Conservation (phyloP, 441 rosid species). For the Melastoma candidum region DNA sequence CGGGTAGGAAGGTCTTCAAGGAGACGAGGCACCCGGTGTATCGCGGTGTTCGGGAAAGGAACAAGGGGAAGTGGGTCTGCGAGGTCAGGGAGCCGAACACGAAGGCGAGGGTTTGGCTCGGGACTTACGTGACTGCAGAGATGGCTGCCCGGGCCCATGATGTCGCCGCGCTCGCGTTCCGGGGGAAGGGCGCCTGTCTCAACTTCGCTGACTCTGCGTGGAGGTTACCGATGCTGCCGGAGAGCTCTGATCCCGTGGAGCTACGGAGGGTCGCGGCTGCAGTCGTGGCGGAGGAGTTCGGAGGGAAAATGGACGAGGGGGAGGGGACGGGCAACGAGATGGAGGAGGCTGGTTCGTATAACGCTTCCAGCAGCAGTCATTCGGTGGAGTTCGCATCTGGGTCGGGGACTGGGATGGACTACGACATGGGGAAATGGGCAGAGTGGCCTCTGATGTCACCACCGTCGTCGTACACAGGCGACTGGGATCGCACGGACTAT, state of each 20-base stretch:
- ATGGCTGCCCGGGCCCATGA: conserved; percentile 17
- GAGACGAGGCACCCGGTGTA: conserved; percentile 13
- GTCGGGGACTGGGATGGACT: too few species aligned
- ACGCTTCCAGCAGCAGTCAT: too few species aligned
- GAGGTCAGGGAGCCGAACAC: conserved; percentile 8
- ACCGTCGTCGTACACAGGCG: too few species aligned
- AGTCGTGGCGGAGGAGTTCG: conserved; percentile 7
- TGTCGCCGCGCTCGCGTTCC: conserved; percentile 10
- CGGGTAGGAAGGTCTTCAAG: conserved; percentile 14
- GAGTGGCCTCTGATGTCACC: too few species aligned
- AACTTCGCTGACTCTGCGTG: conserved; percentile 14
- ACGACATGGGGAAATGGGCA: too few species aligned
- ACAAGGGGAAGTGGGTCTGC: conserved; percentile 13
- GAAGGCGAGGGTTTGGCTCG: conserved; percentile 13
- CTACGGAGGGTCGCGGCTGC: conserved; percentile 4
- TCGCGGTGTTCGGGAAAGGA: conserved; percentile 7
- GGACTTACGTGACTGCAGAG: conserved; percentile 7
- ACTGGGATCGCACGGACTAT: too few species aligned
- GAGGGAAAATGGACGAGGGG: neutral
- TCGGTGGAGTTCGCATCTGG: too few species aligned
- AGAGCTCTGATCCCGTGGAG: neutral
- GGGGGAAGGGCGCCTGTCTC: conserved; percentile 10
- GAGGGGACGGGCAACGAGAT: neutral
- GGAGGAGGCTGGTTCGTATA: conserved; percentile 9
- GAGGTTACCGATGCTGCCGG: conserved; percentile 3